Evolutionary conservation across 225 moss, liverwort and hornwort species (phyloP).

Genomic region (Bryum argenteum): DNA sequence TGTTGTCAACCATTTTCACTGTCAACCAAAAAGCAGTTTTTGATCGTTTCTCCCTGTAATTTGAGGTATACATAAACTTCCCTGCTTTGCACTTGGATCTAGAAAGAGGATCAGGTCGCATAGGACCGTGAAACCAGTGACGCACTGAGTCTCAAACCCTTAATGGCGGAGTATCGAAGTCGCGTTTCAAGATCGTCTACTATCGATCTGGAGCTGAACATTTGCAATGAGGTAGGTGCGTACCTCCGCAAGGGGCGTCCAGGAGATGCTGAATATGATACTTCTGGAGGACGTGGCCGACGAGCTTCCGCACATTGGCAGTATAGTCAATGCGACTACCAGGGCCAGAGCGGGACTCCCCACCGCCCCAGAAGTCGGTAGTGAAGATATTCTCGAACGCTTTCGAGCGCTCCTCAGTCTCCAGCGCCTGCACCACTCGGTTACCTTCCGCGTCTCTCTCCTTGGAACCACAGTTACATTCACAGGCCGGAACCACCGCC

Average conservation of each 20-base stretch:
- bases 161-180: no score
- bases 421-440: constrained; percentile 42
- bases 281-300: constrained; percentile 46
- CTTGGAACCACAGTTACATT: constrained; percentile 14
- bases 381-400: constrained; percentile 62
- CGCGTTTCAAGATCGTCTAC: no score
- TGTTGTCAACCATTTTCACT: no score
- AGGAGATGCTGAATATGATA: constrained; percentile 48
- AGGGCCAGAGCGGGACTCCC: constrained; percentile 69
- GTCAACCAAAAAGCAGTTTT: no score
- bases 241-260: constrained; percentile 57
- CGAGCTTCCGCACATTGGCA: constrained; percentile 50
- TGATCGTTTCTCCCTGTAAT: no score
- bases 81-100: no score
- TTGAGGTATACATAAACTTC: no score
- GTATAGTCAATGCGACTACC: constrained; percentile 71
- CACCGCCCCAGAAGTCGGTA: constrained; percentile 70
- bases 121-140: no score
- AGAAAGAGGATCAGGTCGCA: no score
- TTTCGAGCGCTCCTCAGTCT: constrained; percentile 56
- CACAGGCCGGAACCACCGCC: constrained; percentile 13
- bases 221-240: neutral
- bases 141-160: no score
- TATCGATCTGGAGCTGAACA: neutral
- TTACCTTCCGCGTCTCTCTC: constrained; percentile 31